Evolutionary conservation across 257 asterid genomes (phyloP), one percentile per base, ranked within the genome.

Genomic region (Asclepias syriaca): DNA sequence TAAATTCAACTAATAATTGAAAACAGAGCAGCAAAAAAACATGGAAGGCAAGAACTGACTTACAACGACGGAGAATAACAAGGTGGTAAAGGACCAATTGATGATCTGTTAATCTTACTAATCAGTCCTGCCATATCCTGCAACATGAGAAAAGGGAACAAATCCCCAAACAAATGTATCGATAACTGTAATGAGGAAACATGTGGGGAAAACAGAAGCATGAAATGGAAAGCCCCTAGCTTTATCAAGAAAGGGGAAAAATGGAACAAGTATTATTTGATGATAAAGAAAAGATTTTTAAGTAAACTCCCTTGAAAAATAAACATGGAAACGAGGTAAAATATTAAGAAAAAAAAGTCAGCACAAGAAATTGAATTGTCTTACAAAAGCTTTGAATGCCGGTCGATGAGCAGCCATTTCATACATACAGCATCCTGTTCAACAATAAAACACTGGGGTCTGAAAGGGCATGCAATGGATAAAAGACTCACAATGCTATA

Each of bases 351-450:
- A n/a, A 15, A 29, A 51, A 68, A 68, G 46, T 53, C 40, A 46
- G 18, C 0, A 73, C n/a, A 40, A 73, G 32, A 68, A 75, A 51
- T 16, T 15, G 49, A 60, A 87, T 67, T n/a, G 75, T 76, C 95
- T 92, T 88, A 95, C 99, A 79, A 90, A 92, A 79, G 99, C 99
- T 82, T 95, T 92, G 80, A 95, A 95, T 6, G 99, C 99, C 50
- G 94, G 98, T 57, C 96, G 97, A 81, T 88, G 97, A 76, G 99
- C 99, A 73, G 99, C 93, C 96, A 95, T 95, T 82, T 95, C 99
- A 43, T 95, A 92, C 88, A 95, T 87, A 75, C 99, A 95, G 85
- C 99, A 95, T 73, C 99, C 99, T 95, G 80, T 71, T 75, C 46
- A 74, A 73, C 54, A 75, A 77, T 39, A 67, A 69, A 73, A 39